Conservation (phyloP, 345 rosid species). For the Laguncularia racemosa region DNA sequence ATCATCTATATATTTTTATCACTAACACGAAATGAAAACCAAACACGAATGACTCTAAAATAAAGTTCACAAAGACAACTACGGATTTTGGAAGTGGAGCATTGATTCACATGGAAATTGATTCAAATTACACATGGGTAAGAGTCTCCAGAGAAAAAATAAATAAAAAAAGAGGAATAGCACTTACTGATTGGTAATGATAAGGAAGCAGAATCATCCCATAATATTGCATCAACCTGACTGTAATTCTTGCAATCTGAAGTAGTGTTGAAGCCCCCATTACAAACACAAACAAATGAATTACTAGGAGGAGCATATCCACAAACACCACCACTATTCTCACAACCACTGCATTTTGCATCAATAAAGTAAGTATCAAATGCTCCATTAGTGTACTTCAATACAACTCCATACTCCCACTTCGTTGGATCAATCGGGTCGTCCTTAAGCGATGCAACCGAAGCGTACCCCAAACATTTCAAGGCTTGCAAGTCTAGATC, state of each 20-base stretch:
- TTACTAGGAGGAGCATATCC: slow-evolving; percentile 24
- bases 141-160: not conserved
- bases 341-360: slow-evolving; percentile 33
- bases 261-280: slow-evolving; percentile 23
- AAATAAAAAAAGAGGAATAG: too few species aligned
- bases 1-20: too few species aligned
- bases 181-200: slow-evolving; percentile 4
- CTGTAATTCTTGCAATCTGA: slow-evolving; percentile 22
- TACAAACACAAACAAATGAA: slow-evolving; percentile 32
- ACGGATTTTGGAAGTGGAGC: too few species aligned
- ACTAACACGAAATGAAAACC: too few species aligned
- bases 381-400: slow-evolving; percentile 35
- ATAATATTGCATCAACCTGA: slow-evolving; percentile 2
- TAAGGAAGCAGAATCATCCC: slow-evolving; percentile 1
- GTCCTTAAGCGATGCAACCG: slow-evolving; percentile 26
- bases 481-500: slow-evolving; percentile 29
- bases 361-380: slow-evolving; percentile 31
- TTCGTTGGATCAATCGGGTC: slow-evolving; percentile 31
- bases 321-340: slow-evolving; percentile 33
- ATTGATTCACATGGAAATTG: too few species aligned
- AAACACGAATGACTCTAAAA: too few species aligned
- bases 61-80: too few species aligned
- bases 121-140: not conserved
- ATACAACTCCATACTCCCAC: slow-evolving; percentile 43
- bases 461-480: slow-evolving; percentile 28